These are phyloP conservation scores for Planoprotostelium fungivorum DNA, from an alignment of 78 protist genomes.

Conservation along the genomic window DNA sequence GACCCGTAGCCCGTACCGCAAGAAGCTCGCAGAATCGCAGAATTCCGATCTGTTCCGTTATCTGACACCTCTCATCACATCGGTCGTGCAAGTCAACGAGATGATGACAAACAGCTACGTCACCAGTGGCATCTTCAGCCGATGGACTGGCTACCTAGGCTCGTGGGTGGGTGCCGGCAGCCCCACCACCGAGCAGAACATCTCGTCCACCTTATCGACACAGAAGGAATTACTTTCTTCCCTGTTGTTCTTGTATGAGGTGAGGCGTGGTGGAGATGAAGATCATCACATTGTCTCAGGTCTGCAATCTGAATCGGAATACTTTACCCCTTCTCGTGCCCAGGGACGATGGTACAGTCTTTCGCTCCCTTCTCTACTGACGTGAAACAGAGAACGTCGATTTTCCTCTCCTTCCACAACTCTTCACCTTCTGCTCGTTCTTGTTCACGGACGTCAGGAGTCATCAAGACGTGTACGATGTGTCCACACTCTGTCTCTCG, in stretches of 20 bases:
- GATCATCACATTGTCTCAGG: background rate
- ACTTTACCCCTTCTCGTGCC: background rate
- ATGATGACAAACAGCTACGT: background rate
- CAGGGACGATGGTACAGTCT: background rate
- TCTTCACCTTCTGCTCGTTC: background rate
- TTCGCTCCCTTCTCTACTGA: background rate
- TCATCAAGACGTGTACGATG: background rate
- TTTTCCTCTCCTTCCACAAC: background rate
- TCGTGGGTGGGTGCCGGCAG: background rate
- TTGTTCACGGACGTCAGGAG: background rate
- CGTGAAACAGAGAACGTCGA: background rate
- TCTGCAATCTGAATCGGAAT: background rate
- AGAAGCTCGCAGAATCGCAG: background rate
- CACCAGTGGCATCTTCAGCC: background rate
- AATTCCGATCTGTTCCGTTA: background rate
- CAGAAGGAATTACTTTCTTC: background rate
- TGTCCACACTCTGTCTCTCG: background rate
- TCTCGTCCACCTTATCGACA: background rate
- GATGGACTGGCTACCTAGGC: background rate
- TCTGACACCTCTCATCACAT: background rate
- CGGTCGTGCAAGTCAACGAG: background rate
- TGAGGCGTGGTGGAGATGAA: too few species aligned
- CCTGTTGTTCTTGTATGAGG: background rate
- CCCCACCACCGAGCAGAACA: background rate
- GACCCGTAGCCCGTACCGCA: background rate